Conservation (phyloP, 2,329 filamentous ascomycete genomes). For the Colletotrichum spaethianum region DNA sequence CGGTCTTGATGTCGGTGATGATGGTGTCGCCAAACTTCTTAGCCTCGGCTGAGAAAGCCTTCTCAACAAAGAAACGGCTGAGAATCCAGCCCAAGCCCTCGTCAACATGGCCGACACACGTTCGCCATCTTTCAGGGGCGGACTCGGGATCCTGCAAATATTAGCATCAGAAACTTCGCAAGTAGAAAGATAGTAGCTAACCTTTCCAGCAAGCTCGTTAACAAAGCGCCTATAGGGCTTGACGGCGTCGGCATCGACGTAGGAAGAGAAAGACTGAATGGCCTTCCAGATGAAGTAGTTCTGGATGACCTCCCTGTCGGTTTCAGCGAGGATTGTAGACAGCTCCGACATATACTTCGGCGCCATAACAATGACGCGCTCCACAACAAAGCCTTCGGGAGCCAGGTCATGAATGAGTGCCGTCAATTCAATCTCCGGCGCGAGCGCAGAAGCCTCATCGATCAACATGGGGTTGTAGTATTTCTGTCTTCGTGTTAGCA, state of each 20-base stretch:
- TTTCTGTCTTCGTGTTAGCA: constrained; percentile 55
- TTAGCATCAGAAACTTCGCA: not conserved
- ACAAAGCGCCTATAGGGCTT: constrained; percentile 72
- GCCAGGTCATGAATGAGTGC: constrained; percentile 66
- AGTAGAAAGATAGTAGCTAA: constrained; percentile 44
- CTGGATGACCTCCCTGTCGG: constrained; percentile 69
- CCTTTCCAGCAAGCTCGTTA: constrained; percentile 72
- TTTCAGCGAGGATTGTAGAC: constrained; percentile 67
- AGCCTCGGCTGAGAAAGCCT: constrained; percentile 76
- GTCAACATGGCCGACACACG: constrained; percentile 72
- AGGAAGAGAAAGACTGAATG: constrained; percentile 65
- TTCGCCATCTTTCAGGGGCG: constrained; percentile 76
- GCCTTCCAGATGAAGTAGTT: constrained; percentile 77
- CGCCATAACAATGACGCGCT: constrained; percentile 71
- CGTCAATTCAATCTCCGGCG: constrained; percentile 69
- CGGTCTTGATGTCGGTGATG: constrained; percentile 78
- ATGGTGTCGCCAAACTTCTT: constrained; percentile 78
- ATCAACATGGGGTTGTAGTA: constrained; percentile 76
- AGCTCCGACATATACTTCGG: constrained; percentile 73
- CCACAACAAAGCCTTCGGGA: constrained; percentile 63
- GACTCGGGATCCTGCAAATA: constrained; percentile 68
- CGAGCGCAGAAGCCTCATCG: constrained; percentile 66
- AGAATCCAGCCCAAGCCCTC: constrained; percentile 75
- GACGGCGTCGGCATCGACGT: constrained; percentile 72
- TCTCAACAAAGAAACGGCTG: constrained; percentile 79